Evolutionary conservation across 305 asterid genomes (phyloP), one percentile per base, ranked within the genome.

Genomic region (Solanum hybrid): DNA sequence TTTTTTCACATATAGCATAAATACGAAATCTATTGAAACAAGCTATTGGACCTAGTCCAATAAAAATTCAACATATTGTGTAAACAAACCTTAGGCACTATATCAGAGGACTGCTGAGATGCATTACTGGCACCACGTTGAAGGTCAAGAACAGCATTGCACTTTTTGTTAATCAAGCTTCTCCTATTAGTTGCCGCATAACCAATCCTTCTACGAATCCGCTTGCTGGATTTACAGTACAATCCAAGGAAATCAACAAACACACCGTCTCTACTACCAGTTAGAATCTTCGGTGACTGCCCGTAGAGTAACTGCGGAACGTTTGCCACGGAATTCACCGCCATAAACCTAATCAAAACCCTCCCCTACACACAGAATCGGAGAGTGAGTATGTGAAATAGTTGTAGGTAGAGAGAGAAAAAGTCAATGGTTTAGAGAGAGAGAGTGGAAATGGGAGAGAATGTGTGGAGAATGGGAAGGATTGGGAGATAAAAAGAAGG

Each of bases 221-320:
- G 81, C 29, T 90, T 81, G 69, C 31, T 89, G 86, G 94, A 86
- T 67, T 91, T 89, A 57, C 86, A 85, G 51, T 80, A 89, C 74
- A 93, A 46, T 12, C 92, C 94, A 51, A 92, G 90, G 84, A 93
- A 93, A 92, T 93, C 94, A 82, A 89, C 90, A 86, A 92, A 88
- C 4, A 77, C 88, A 33, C 87, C 74, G 61, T 86, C 91, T 64
- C 89, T 90, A 39, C 82, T 89, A 40, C 89, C 91, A 5, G 91
- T 71, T 33, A 86, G 51, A 61, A 86, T 57, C 88, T 86, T 86
- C 13, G 88, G 88, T 61, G 88, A 61, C 89, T 86, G 91, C 31
- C 93, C 94, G 73, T 67, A 88, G 10, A 92, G 75, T 33, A 93
- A 91, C 88, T 91, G 95, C 83, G 93, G 92, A 88, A 91, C 92